These are phyloP conservation scores for Phytophthora aleatoria DNA, from an alignment of 352 stramenopile genomes.

Conservation along the genomic window DNA sequence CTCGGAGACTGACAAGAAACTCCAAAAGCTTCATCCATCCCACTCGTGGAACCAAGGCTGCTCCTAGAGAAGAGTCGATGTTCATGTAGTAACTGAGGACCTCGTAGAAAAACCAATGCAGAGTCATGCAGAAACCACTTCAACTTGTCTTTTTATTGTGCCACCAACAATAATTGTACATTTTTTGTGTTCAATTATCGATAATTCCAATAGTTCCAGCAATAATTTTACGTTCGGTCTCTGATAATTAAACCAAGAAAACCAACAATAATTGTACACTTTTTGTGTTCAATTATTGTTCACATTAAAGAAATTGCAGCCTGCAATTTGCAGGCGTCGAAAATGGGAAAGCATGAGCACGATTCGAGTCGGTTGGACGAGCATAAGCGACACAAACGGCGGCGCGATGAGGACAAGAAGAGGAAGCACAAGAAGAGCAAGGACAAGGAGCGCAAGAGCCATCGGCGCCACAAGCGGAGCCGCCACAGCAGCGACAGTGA, in stretches of 20 bases:
- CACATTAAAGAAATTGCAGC: no score
- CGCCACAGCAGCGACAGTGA: constrained; percentile 15
- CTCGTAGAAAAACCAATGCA: background rate
- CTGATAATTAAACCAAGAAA: no score
- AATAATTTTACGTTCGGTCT: no score
- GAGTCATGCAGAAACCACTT: constrained; percentile 1
- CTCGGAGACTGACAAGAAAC: constrained; percentile 3
- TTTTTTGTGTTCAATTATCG: no score
- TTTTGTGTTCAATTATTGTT: no score
- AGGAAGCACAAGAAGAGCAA: constrained; percentile 46
- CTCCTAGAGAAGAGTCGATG: constrained; percentile 1
- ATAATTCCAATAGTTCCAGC: no score
- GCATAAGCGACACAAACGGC: constrained; percentile 44
- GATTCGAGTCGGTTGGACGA: constrained; percentile 32
- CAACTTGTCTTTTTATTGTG: constrained; percentile 23
- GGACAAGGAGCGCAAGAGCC: constrained; percentile 34
- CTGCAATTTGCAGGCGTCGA: background rate
- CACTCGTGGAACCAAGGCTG: constrained; percentile 8
- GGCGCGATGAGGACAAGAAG: constrained; percentile 36
- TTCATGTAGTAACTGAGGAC: background rate
- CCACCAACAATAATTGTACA: constrained; percentile 2
- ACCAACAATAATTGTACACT: no score
- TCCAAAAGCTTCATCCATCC: constrained; percentile 3
- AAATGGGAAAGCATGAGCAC: constrained; percentile 39
- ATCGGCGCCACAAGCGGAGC: constrained; percentile 21